phyloP scores from a whole-genome alignment of 768 basidiomycete genomes.

The Strobilomyces confusus region DNA sequence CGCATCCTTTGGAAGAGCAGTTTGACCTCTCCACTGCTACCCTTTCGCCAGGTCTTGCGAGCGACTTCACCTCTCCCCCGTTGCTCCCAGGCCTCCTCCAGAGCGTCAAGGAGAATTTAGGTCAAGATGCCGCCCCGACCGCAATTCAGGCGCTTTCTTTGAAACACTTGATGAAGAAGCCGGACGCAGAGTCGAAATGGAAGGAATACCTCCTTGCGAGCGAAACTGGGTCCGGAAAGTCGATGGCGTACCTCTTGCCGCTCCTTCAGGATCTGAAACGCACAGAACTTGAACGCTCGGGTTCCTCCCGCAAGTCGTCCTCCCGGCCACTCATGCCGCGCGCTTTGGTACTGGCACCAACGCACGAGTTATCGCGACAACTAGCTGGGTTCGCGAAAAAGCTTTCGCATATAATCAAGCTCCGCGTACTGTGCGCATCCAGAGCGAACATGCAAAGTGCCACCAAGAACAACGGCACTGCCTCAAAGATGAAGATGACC shows the following conservation, averaged over 20 bases:
- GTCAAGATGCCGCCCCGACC: slow-evolving; percentile 56
- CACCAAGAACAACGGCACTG: slow-evolving; percentile 33
- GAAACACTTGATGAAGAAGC: slow-evolving; percentile 51
- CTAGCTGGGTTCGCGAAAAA: slow-evolving; percentile 70
- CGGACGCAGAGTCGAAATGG: slow-evolving; percentile 12
- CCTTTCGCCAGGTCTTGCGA: slow-evolving; percentile 30
- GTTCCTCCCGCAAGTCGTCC: slow-evolving; percentile 6
- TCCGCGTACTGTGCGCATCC: slow-evolving; percentile 71
- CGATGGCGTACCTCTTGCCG: slow-evolving; percentile 84
- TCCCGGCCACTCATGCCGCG: slow-evolving; percentile 54
- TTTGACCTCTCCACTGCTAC: slow-evolving; percentile 33
- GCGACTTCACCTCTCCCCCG: slow-evolving; percentile 60
- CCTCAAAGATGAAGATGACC: slow-evolving; percentile 44
- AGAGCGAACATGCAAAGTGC: slow-evolving; percentile 45
- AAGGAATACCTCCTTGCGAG: slow-evolving; percentile 69
- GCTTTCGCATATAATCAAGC: slow-evolving; percentile 68
- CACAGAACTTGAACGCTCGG: slow-evolving; percentile 41
- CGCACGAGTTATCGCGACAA: slow-evolving; percentile 86
- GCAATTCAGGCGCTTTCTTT: slow-evolving; percentile 76
- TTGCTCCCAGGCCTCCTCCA: slow-evolving; percentile 61
- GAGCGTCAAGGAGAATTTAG: slow-evolving; percentile 56
- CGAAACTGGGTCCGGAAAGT: slow-evolving; percentile 92
- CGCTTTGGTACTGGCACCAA: slow-evolving; percentile 79
- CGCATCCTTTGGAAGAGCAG: slow-evolving; percentile 32
- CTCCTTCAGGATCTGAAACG: slow-evolving; percentile 74